Conservation (phyloP, 148 eudicot genomes). For the Linanthus parryae region DNA sequence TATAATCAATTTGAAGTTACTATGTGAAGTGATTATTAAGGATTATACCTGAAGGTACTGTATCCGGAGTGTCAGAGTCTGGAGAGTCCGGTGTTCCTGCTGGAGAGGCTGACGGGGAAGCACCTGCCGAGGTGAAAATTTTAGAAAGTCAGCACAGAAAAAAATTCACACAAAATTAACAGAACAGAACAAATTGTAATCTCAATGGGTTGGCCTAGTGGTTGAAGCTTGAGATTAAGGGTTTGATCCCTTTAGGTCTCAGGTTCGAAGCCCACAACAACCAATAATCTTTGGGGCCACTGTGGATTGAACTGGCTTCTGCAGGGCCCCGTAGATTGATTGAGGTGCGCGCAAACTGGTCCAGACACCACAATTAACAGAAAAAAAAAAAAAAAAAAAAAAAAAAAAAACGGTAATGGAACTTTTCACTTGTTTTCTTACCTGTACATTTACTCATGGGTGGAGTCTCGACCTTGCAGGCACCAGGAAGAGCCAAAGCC, state of each 20-base stretch:
- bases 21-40: background rate
- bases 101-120: slow-evolving; percentile 10
- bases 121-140: slow-evolving; percentile 5
- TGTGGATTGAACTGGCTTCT: no score
- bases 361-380: background rate
- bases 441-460: slow-evolving; percentile 7
- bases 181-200: no score
- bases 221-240: no score
- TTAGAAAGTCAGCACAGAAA: background rate
- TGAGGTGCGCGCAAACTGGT: no score
- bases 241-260: no score
- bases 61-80: slow-evolving; percentile 20
- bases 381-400: background rate
- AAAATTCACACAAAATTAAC: no score
- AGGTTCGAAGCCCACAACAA: no score
- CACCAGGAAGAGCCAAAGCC: slow-evolving; percentile 29
- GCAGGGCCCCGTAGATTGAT: no score
- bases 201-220: no score
- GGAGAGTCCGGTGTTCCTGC: slow-evolving; percentile 25
- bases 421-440: background rate
- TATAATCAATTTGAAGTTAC: background rate
- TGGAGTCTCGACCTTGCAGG: slow-evolving; percentile 39
- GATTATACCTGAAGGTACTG: background rate
- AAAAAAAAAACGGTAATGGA: background rate
- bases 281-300: no score